Evolutionary conservation across 345 rosid species (phyloP).

Genomic region (Noccaea caerulescens): DNA sequence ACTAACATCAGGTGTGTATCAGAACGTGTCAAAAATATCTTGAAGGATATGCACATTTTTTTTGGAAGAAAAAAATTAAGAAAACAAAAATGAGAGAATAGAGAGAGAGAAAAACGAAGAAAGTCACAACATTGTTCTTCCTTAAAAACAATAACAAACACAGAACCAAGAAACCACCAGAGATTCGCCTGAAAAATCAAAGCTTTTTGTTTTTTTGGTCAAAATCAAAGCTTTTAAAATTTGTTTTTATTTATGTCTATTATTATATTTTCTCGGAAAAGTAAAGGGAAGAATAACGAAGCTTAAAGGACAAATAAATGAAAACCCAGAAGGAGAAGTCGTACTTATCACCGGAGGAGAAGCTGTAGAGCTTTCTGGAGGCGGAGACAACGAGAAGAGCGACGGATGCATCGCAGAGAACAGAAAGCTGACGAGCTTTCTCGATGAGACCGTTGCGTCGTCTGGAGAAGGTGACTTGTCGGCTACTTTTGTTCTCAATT

Average conservation of each 20-base stretch:
- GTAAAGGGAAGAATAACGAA: slow-evolving; percentile 2
- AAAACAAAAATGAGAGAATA: neutral
- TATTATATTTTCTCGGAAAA: neutral
- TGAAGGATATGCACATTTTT: slow-evolving; percentile 26
- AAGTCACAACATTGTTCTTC: slow-evolving; percentile 28
- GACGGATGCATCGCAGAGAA: slow-evolving; percentile 67
- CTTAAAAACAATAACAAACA: slow-evolving; percentile 14
- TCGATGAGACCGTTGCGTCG: slow-evolving; percentile 66
- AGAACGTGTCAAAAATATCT: slow-evolving; percentile 32
- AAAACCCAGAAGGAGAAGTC: slow-evolving; percentile 15
- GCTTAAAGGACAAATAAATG: neutral
- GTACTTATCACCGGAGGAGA: slow-evolving; percentile 45
- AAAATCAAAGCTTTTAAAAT: neutral
- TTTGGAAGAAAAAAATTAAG: slow-evolving; percentile 9
- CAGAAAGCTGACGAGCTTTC: slow-evolving; percentile 74
- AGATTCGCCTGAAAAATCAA: slow-evolving; percentile 25
- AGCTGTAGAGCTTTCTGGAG: slow-evolving; percentile 44
- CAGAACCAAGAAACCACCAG: slow-evolving; percentile 1
- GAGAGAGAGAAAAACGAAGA: neutral
- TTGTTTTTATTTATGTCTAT: neutral
- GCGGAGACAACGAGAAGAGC: slow-evolving; percentile 45
- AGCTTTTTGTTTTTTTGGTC: neutral
- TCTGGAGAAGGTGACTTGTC: slow-evolving; percentile 81
- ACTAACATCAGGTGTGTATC: slow-evolving; percentile 14
- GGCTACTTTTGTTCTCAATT: slow-evolving; percentile 72